Evolutionary conservation across 768 basidiomycete species (phyloP), one percentile per base, ranked within the genome.

Genomic region (Russula abietina): DNA sequence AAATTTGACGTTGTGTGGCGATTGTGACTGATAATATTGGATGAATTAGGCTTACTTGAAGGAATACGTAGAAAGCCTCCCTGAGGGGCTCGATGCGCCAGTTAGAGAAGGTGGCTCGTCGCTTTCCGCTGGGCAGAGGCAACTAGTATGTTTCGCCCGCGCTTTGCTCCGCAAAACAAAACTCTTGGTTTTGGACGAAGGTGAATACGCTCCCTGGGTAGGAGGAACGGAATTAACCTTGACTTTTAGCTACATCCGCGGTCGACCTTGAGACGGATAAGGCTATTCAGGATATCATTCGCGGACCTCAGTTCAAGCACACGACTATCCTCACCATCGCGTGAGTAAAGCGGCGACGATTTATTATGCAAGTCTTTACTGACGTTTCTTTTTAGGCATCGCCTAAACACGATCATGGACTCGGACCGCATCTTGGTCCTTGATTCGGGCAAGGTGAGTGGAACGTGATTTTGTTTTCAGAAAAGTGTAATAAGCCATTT

Each of bases 141-240:
- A 97, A 70, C 74, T 98, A 5, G 71, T 98, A 12, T 97, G 93
- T 72, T 93, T 97, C 70, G 89, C 94, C 1, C 76, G 93, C 56
- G 93, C 93, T 0, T 72, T 95, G 45, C 74, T 96, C 60, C 80
- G 88, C 59, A 89, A 91, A 78, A 86, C 90, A 19, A 94, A 87
- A 73, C 87, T 97, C 41, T 78, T 98, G 7, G 91, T 97, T 0
- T 78, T 98, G n/a, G 95, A 97, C 70, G 95, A 98, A 83, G 91
- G 88, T 83, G 69, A 66, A 68, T 67, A 16, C 5, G 28, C 19
- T 54, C 41, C 32, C 51, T 50, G 28, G 36, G 16, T 39, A 17
- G 26, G 46, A 54, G 36, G 38, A 36, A 36, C 36, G 11, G 61
- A 50, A 43, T 68, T 60, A 48, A 65, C 59, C 4, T 41, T 54